Base-by-base conservation (phyloP, 495 filamentous ascomycete species). In the Penicillium crystallinum region DNA sequence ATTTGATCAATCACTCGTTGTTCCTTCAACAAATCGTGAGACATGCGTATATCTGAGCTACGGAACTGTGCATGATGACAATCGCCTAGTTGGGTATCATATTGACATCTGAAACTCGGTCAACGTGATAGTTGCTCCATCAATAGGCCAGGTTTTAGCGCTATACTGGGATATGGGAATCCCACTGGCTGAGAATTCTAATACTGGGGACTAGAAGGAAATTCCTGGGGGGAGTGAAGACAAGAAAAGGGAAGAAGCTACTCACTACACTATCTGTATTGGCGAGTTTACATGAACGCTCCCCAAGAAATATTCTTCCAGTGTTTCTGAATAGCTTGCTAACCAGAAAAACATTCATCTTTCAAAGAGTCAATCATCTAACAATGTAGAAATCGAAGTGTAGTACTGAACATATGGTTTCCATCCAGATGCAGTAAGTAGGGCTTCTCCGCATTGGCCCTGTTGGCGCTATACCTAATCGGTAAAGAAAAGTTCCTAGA, bases 401-500 rank as follows among this genome's bases (percentile, higher is more conserved):
- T 17, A 29, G 25, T 43, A n/a, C n/a, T n/a, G n/a, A n/a, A n/a
- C n/a, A 18, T 18, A 29, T 18, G 4, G 9, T 17, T 17, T 0
- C 18, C 17, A 8, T 58, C 55, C 58, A 15, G 53, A 65, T 57
- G 14, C 12, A 48, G 62, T 47, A 57, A 29, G 18, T 53, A 62
- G 62, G 55, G 62, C 58, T 58, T 25, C 3, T 18, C 47, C 47
- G n/a, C 47, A 22, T 41, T 22, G 55, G 38, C 58, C 61, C 52
- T 46, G 18, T 21, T 22, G 23, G 6, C 62, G 59, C 62, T 65
- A 60, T 42, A 21, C 62, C 56, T 21, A 35, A 63, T 56, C 19
- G 34, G 52, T 43, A 27, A 62, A 33, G 53, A 56, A 60, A 64
- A 62, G 53, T 59, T 56, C 54, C 46, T 29, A 23, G 33, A 51